Base-by-base conservation (phyloP, 176 grass and related monocot species). In the Canna indica region DNA sequence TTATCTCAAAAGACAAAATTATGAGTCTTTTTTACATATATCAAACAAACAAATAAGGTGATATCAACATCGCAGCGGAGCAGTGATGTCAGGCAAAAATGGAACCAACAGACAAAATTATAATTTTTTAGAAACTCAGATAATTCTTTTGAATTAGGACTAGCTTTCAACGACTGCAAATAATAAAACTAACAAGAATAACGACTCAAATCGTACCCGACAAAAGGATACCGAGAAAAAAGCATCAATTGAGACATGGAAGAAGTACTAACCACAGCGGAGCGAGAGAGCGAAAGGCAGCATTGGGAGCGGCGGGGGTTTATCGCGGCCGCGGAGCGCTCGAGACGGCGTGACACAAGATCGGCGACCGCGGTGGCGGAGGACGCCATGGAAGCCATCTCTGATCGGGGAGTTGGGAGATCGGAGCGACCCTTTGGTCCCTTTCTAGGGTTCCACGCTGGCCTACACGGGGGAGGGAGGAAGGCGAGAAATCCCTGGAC, bases 221-320 rank as follows among this genome's bases (percentile, higher is more conserved):
- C 2, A n/a, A 13, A 32, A 68, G 63, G n/a, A n/a, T n/a, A n/a
- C n/a, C 25, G 27, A 61, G 38, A 17, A 39, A 54, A 44, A 18
- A 13, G 62, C 36, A 67, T 36, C 36, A 73, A 31, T 29, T 47
- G 38, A 47, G 68, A 80, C 36, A 28, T n/a, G 53, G n/a, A n/a
- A 62, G 68, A 47, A 70, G 34, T n/a, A 53, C 42, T 75, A 70
- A 82, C 74, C 64, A 70, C 32, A 70, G 28, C 26, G 38, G 41
- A 59, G 27, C 10, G 26, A 0, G 78, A 25, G 70, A 36, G 62
- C 47, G 76, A 26, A 58, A 58, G 53, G 20, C 53, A 0, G 53
- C 53, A 58, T 8, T 11, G 53, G n/a, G 11, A 26, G 1, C 77
- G 64, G 76, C 25, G 57, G 38, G 42, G 69, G 41, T 57, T 5